Conservation (phyloP, 2,329 filamentous ascomycete species). For the Scedosporium dehoogii region DNA sequence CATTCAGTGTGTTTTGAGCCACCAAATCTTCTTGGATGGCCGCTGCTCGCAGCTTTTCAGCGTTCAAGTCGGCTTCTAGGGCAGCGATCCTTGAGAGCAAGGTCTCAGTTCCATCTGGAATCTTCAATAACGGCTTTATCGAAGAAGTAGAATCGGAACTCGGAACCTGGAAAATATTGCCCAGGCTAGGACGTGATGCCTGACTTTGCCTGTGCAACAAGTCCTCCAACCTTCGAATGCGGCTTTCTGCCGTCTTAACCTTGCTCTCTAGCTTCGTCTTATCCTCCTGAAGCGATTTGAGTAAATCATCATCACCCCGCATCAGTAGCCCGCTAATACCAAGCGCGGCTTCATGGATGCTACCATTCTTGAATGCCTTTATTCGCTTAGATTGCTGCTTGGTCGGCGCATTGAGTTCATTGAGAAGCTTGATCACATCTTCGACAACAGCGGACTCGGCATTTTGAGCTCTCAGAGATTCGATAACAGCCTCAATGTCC, state of each 20-base stretch:
- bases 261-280: constrained; percentile 66
- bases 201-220: constrained; percentile 75
- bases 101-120: constrained; percentile 34
- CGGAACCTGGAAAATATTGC: constrained; percentile 43
- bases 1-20: constrained; percentile 44
- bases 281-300: constrained; percentile 69
- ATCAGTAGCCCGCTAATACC: constrained; percentile 80
- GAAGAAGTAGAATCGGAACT: constrained; percentile 18
- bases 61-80: constrained; percentile 68
- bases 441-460: constrained; percentile 56
- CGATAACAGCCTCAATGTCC: constrained; percentile 67
- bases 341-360: constrained; percentile 80
- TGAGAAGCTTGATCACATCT: constrained; percentile 66
- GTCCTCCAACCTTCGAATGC: constrained; percentile 84
- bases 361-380: constrained; percentile 94
- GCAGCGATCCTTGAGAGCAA: constrained; percentile 41
- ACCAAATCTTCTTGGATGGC: constrained; percentile 62
- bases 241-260: constrained; percentile 74
- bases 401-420: constrained; percentile 71
- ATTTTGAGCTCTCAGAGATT: constrained; percentile 53
- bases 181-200: constrained; percentile 40
- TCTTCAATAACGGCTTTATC: background rate
- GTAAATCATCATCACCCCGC: constrained; percentile 77
- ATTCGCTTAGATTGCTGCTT: constrained; percentile 78
- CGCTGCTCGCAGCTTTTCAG: constrained; percentile 59